Evolutionary conservation across 139 green algal genomes (phyloP), one percentile per base, ranked within the genome.

Genomic region (Klebsormidium nitens): DNA sequence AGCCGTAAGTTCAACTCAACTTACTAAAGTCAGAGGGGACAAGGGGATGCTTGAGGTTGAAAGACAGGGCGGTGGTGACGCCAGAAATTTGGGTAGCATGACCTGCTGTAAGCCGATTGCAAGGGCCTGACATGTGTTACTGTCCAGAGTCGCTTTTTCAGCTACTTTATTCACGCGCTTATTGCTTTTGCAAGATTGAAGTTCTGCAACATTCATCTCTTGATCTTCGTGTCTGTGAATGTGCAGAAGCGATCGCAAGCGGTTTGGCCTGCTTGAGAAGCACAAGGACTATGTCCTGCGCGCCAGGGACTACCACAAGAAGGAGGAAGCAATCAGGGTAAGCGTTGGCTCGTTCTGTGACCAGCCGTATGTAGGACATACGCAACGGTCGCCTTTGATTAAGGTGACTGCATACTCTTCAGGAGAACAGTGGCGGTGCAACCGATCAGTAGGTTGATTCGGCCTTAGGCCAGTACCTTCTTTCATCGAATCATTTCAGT

Each of bases 241-340:
- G 3, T 63, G 71, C 74, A 81, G 74, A 32, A 3, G 62, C 23
- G 64, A 59, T 14, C 80, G 90, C 3, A 70, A 69, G 23, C 73
- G 83, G 64, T 88, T 85, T 78, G 93, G 93, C 1, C 64, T 98
- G 49, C 83, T 98, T 1, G 93, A 98, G 66, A 98, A 97, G 80
- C 87, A 97, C 38, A 97, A 96, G 70, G 93, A 98, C 76, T 98
- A 98, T 69, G 57, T 90, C 32, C 72, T 91, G 55, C 91, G 93
- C 57, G 93, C 93, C 1, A 73, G 80, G 6, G 89, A 98, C 70
- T 98, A 91, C 58, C 91, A 98, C 71, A 84, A 83, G 47, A 98
- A 98, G 79, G 86, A 97, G 60, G 81, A 90, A 17, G 76, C 87
- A 2, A 81, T 98, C 59, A 89, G 91, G 83, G 90, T 91, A 34